A percentile compares a stretch with the other conserved stretches of the same genome.
These are phyloP conservation scores for Acrocalymma vagum DNA, from an alignment of 2,329 filamentous ascomycete genomes.

Conservation along the genomic window DNA sequence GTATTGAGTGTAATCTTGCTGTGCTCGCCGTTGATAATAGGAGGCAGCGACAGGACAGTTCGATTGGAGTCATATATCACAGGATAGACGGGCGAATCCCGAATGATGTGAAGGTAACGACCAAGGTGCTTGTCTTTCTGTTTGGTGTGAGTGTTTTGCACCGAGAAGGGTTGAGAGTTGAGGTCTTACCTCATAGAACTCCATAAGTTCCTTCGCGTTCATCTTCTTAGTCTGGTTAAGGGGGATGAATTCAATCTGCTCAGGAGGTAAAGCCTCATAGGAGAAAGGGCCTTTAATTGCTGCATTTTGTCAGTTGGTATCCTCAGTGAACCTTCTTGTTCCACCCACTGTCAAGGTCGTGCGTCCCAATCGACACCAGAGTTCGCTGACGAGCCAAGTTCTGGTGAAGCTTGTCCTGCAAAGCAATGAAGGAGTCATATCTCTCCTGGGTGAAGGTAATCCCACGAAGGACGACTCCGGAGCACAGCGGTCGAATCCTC, in stretches of 20 bases:
- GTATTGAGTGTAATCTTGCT: conserved; percentile 95
- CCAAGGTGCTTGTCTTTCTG: conserved; percentile 90
- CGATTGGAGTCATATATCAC: conserved; percentile 92
- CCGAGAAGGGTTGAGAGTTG: too few relatives aligned
- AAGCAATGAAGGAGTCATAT: conserved; percentile 96
- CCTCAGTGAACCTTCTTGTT: background rate
- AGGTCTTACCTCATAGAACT: conserved; percentile 76
- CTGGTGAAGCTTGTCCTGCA: conserved; percentile 98
- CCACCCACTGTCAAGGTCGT: conserved; percentile 79
- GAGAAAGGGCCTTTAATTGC: conserved; percentile 91
- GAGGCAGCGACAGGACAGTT: conserved; percentile 89
- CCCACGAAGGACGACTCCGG: conserved; percentile 87
- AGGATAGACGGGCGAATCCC: conserved; percentile 91
- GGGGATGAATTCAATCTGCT: conserved; percentile 89
- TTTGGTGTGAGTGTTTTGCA: conserved; percentile 24
- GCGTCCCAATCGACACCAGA: conserved; percentile 95
- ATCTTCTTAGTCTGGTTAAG: conserved; percentile 92
- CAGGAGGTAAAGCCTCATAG: conserved; percentile 91
- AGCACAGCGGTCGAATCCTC: conserved; percentile 85
- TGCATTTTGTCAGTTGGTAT: conserved; percentile 28
- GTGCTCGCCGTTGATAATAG: conserved; percentile 97
- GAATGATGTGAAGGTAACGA: conserved; percentile 91
- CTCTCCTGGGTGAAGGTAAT: conserved; percentile 90
- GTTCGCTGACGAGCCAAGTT: conserved; percentile 94
- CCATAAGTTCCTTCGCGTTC: conserved; percentile 88